phyloP scores from a whole-genome alignment of 352 stramenopile species.

The Globisporangium emineosum region DNA sequence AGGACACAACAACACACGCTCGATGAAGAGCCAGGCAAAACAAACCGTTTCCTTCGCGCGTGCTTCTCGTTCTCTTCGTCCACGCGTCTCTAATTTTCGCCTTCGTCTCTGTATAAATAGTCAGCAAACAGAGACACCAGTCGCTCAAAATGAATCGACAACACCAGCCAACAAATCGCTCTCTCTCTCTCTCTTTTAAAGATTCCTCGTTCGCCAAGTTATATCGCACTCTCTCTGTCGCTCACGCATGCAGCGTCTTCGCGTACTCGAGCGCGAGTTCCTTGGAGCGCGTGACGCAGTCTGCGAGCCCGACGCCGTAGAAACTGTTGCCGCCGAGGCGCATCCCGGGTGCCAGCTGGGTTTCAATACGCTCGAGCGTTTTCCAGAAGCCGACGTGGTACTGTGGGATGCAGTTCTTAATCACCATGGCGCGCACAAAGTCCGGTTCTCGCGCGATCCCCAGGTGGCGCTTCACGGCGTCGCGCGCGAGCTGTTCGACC shows the following conservation, averaged over 20 bases:
- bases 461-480: slow-evolving; percentile 72
- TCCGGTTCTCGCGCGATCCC: slow-evolving; percentile 53
- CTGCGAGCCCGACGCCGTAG: slow-evolving; percentile 83
- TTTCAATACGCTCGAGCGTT: slow-evolving; percentile 60
- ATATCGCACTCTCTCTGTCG: background rate
- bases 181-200: background rate
- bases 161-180: background rate
- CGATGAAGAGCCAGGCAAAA: slow-evolving; percentile 4
- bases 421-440: slow-evolving; percentile 48
- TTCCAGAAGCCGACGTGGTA: slow-evolving; percentile 80
- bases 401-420: slow-evolving; percentile 77
- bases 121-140: background rate
- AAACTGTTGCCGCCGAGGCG: slow-evolving; percentile 82
- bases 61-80: background rate
- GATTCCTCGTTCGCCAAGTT: background rate
- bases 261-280: slow-evolving; percentile 66
- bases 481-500: slow-evolving; percentile 55
- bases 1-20: background rate
- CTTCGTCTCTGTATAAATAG: slow-evolving; percentile 8
- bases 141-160: background rate
- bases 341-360: slow-evolving; percentile 45
- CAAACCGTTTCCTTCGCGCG: background rate
- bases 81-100: background rate
- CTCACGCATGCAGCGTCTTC: slow-evolving; percentile 19
- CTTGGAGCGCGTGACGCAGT: slow-evolving; percentile 83